A percentile compares a stretch with the other conserved stretches of the same genome.
These are phyloP conservation scores for Trypanosoma rangeli DNA, from an alignment of 208 protist species.

Conservation along the genomic window DNA sequence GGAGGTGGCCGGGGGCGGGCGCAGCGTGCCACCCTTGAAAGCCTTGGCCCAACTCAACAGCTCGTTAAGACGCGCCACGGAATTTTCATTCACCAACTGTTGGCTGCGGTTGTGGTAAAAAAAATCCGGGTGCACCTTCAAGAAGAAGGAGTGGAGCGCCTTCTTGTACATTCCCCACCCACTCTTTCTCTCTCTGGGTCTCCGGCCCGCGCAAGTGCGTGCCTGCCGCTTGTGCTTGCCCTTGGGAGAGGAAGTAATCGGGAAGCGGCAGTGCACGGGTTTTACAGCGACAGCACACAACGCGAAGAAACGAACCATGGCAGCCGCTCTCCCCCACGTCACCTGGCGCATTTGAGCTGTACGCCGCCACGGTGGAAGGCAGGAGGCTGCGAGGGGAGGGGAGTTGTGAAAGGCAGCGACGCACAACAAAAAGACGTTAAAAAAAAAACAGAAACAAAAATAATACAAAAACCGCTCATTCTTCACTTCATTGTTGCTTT, in stretches of 20 bases:
- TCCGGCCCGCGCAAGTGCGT: too few species aligned
- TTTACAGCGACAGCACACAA: too few species aligned
- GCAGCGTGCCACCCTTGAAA: conserved; percentile 76
- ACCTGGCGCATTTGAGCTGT: too few species aligned
- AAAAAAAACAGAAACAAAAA: conserved; percentile 11
- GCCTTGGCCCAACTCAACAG: conserved; percentile 87
- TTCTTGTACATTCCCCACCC: conserved; percentile 95
- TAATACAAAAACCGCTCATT: not conserved
- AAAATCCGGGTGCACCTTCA: conserved; percentile 93
- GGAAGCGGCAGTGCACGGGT: too few species aligned
- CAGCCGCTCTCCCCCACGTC: too few species aligned
- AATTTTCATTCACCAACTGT: conserved; percentile 80
- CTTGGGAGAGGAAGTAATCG: too few species aligned
- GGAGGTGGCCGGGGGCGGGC: conserved; percentile 66
- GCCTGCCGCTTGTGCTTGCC: too few species aligned
- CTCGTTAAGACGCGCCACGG: conserved; percentile 91
- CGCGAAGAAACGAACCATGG: too few species aligned
- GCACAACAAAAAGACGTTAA: conserved; percentile 1
- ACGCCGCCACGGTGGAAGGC: too few species aligned
- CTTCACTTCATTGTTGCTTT: not conserved
- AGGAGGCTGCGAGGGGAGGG: conserved; percentile 8
- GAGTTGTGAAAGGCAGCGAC: conserved; percentile 18
- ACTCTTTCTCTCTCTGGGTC: too few species aligned
- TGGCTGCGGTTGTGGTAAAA: conserved; percentile 81
- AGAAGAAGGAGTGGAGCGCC: conserved; percentile 88